Evolutionary conservation across 2,329 filamentous ascomycete species (phyloP).

Genomic region (Podosphaera fusca): DNA sequence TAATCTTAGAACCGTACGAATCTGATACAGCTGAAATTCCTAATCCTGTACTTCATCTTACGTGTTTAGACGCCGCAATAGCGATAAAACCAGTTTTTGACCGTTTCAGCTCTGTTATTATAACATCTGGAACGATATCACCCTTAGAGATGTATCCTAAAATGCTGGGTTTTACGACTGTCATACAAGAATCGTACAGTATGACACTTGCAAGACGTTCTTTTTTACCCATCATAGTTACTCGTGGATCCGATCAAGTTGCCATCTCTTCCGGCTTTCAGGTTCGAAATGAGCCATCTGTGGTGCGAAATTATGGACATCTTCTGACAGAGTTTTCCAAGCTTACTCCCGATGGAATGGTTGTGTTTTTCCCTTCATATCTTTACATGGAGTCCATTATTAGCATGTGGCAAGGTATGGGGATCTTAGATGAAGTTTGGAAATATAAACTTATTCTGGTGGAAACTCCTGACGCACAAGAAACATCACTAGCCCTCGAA

Average conservation of each 20-base stretch:
- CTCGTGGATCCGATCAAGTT: conserved; percentile 79
- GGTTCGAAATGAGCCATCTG: conserved; percentile 81
- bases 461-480: conserved; percentile 90
- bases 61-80: conserved; percentile 88
- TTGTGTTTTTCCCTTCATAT: conserved; percentile 98
- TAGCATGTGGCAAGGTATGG: conserved; percentile 98
- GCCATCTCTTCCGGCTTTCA: conserved; percentile 85
- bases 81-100: conserved; percentile 97
- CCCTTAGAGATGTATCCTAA: conserved; percentile 98
- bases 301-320: conserved; percentile 92
- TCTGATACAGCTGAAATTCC: conserved; percentile 87
- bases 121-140: conserved; percentile 92
- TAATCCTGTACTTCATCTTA: conserved; percentile 92
- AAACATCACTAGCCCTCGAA: conserved; percentile 84
- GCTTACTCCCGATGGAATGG: conserved; percentile 86
- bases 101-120: conserved; percentile 91
- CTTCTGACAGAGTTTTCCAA: conserved; percentile 87
- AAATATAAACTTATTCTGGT: conserved; percentile 97
- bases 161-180: conserved; percentile 82
- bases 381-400: conserved; percentile 99
- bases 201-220: conserved; percentile 89
- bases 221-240: conserved; percentile 97
- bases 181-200: conserved; percentile 88
- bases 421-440: conserved; percentile 92
- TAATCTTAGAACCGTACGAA: conserved; percentile 94